Conservation (phyloP, 2,329 filamentous ascomycete species). For the Acephala macrosclerotiorum region DNA sequence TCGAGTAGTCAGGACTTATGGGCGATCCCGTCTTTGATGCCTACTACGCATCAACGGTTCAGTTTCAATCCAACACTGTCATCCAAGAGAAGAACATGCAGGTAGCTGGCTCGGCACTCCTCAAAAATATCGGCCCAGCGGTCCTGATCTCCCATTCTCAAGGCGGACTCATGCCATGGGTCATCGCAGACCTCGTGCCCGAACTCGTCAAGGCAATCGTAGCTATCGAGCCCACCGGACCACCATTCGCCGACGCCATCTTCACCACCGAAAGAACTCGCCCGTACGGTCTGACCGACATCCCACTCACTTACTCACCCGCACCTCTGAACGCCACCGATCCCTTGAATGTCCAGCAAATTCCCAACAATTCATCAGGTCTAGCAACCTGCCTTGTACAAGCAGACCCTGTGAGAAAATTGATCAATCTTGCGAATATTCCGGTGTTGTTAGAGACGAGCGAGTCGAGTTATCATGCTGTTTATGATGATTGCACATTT, state of each 20-base stretch:
- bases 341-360: conserved; percentile 46
- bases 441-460: conserved; percentile 51
- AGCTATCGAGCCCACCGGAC: conserved; percentile 54
- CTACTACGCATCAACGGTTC: conserved; percentile 50
- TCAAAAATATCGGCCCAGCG: conserved; percentile 33
- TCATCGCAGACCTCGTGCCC: conserved; percentile 52
- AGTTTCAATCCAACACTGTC: conserved; percentile 45
- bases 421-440: conserved; percentile 48
- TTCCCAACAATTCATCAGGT: conserved; percentile 37
- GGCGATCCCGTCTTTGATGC: conserved; percentile 38
- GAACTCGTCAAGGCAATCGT: conserved; percentile 51
- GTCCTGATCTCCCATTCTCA: conserved; percentile 49
- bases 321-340: conserved; percentile 46
- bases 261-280: conserved; percentile 41
- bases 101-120: conserved; percentile 47
- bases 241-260: conserved; percentile 54
- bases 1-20: conserved; percentile 30
- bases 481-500: conserved; percentile 54
- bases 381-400: conserved; percentile 45
- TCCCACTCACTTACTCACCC: conserved; percentile 56
- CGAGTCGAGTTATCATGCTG: conserved; percentile 53
- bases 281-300: conserved; percentile 55
- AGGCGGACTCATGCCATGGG: conserved; percentile 51
- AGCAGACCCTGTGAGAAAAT: conserved; percentile 44
- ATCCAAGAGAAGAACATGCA: conserved; percentile 49